Evolutionary conservation across 331 rosid species (phyloP), one percentile per base, ranked within the genome.

Genomic region (Pyrus hybrid): DNA sequence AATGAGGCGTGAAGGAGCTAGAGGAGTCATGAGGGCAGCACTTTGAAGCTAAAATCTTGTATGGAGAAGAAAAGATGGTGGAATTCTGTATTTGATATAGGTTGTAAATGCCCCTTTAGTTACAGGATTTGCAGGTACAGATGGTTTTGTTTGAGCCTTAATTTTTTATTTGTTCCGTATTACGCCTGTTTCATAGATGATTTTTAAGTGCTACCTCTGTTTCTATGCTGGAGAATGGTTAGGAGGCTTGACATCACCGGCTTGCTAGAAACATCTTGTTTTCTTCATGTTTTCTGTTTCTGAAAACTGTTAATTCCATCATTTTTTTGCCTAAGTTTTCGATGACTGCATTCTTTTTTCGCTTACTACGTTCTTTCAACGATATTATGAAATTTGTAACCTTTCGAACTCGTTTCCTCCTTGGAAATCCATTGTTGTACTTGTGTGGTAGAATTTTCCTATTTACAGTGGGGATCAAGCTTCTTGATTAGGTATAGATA

Each of bases 21-120:
- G 96, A 75, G 90, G 86, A 26, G 92, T 91, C 63, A 3, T 86
- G 85, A 86, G 97, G 80, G 92, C 97, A 71, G 96, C 97, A 65
- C 54, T 93, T 17, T 86, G 87, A 90, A 69, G 45, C 72, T 30
- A 51, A 71, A 56, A 35, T 25, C 78, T 62, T 26, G 65, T 8
- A 73, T 14, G 75, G 73, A 51, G 33, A 77, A 75, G 57, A 57
- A 75, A 71, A 62, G 63, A 45, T 62, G 74, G 73, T 7, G 63
- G 25, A 53, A 13, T 13, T 79, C 13, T 79, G 77, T 76, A 76
- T 67, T 4, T 82, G 73, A 79, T 76, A 64, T 74, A 80, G 86
- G 79, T 79, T 89, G 91, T 89, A 91, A 74, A 89, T 91, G 84
- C 64, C 53, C 69, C 58, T 71, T 72, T 85, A 70, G 86, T 80